Conservation (phyloP, 805 yeast species). For the Ogataea methanolica region DNA sequence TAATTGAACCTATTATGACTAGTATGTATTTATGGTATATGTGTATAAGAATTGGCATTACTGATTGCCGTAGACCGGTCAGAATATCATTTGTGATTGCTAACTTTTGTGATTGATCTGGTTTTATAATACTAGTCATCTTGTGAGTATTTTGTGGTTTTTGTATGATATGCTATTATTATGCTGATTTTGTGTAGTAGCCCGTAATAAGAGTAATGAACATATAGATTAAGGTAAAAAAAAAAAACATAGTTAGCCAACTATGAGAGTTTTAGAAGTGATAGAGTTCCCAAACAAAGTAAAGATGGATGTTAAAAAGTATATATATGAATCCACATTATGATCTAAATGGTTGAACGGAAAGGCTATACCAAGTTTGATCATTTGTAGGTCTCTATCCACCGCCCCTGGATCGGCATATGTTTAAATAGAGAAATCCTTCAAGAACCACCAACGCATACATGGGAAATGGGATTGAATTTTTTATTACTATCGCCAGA, state of each 20-base stretch:
- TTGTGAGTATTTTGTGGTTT: too few species aligned
- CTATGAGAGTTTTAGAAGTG: background rate
- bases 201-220: background rate
- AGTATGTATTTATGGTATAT: slow-evolving; percentile 40
- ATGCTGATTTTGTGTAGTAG: background rate
- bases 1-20: slow-evolving; percentile 45
- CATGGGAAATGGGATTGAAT: too few species aligned
- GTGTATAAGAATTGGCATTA: slow-evolving; percentile 22
- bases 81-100: background rate
- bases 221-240: background rate
- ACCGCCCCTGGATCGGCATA: too few species aligned
- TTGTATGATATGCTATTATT: too few species aligned
- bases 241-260: too few species aligned
- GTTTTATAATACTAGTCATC: too few species aligned
- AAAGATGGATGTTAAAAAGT: background rate
- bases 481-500: background rate
- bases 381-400: too few species aligned
- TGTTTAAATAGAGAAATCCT: too few species aligned
- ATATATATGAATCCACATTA: background rate
- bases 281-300: too few species aligned
- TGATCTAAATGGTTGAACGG: too few species aligned
- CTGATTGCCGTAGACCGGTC: slow-evolving; percentile 1
- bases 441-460: too few species aligned
- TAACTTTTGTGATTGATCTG: background rate
- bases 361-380: too few species aligned